Conservation (phyloP, 345 rosid genomes). For the Ceriops tagal region DNA sequence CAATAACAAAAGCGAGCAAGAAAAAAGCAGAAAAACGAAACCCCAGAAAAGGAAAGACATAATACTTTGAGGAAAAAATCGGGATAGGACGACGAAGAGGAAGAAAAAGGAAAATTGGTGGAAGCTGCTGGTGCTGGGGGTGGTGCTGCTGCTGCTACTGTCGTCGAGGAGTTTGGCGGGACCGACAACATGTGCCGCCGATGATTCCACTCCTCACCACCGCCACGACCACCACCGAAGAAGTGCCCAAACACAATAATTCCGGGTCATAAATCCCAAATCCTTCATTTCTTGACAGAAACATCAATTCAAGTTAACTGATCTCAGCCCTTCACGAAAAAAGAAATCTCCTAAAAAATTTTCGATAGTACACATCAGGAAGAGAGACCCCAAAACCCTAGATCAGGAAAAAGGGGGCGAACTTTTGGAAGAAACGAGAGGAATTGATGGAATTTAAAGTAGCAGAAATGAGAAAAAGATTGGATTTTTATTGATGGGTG, state of each 20-base stretch:
- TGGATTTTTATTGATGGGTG: constrained; percentile 2
- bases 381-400: background rate
- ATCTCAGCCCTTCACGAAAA: background rate
- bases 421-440: background rate
- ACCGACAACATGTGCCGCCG: constrained; percentile 6
- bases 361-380: background rate
- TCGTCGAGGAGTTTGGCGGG: background rate
- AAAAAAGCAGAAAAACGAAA: background rate
- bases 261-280: background rate
- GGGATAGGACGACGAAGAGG: background rate
- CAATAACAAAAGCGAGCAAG: background rate
- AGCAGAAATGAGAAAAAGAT: no score
- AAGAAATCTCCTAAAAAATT: background rate
- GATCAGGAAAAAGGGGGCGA: background rate
- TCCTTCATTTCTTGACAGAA: constrained; percentile 1
- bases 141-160: background rate
- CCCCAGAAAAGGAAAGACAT: background rate
- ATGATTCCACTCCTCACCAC: background rate
- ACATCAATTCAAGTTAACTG: background rate
- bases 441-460: background rate
- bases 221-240: background rate
- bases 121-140: background rate
- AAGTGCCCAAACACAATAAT: background rate
- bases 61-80: background rate
- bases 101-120: background rate